These are phyloP conservation scores for Magnaporthales sp. DNA, from an alignment of 2,329 filamentous ascomycete species.

Conservation along the genomic window DNA sequence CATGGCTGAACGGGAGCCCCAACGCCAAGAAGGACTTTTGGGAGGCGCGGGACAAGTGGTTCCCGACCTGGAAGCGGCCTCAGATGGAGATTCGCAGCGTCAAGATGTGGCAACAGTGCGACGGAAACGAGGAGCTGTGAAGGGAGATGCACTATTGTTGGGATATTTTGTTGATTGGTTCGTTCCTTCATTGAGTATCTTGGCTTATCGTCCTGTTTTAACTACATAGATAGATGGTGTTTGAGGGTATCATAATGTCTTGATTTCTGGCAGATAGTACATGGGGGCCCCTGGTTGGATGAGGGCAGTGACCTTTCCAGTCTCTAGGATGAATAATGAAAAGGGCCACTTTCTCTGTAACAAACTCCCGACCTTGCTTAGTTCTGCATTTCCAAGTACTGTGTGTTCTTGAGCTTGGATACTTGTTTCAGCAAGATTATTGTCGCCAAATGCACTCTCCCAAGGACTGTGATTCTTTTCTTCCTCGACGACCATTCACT, in stretches of 20 bases:
- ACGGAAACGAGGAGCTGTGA: constrained; percentile 46
- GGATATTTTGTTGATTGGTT: constrained; percentile 6
- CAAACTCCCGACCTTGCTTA: background rate
- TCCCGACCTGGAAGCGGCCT: constrained; percentile 61
- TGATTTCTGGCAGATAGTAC: background rate
- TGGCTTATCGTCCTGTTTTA: background rate
- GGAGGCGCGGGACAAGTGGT: constrained; percentile 56
- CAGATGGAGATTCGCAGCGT: constrained; percentile 63
- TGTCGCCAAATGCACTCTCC: too few species aligned
- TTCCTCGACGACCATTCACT: background rate
- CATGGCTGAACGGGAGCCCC: constrained; percentile 63
- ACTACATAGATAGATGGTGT: background rate
- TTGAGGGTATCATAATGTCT: background rate
- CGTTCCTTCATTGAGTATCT: constrained; percentile 4
- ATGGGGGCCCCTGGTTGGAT: background rate
- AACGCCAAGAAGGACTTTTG: constrained; percentile 72
- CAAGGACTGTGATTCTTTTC: background rate
- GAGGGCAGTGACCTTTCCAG: background rate
- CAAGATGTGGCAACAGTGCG: constrained; percentile 61
- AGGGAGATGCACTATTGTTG: background rate
- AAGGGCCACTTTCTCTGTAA: background rate
- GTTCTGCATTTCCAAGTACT: background rate
- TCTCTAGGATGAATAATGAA: background rate
- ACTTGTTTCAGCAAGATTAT: background rate
- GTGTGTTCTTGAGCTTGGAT: background rate